A percentile compares a stretch with the other conserved stretches of the same genome.
Evolutionary conservation across 805 yeast genomes (phyloP).

Genomic region (Teunomyces pallodes): DNA sequence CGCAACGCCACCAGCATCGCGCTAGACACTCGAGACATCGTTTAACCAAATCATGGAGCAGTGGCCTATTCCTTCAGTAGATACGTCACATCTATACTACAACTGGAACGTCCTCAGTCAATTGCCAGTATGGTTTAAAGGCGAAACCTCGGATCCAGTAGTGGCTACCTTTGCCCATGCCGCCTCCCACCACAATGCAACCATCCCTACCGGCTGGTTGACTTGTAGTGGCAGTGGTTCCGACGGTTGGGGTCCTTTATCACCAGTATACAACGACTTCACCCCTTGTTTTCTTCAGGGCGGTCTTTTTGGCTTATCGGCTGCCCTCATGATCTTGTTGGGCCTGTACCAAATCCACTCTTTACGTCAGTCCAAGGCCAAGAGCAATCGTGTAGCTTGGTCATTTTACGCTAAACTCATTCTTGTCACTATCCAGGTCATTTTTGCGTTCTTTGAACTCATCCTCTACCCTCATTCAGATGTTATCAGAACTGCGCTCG

Average conservation of each 20-base stretch:
- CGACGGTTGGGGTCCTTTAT: constrained; percentile 47
- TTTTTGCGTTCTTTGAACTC: constrained; percentile 28
- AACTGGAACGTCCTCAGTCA: constrained; percentile 14
- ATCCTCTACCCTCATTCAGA: constrained; percentile 14
- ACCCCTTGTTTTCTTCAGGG: constrained; percentile 63
- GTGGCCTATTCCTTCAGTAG: constrained; percentile 4
- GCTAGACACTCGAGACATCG: background rate
- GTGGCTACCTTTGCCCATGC: background rate
- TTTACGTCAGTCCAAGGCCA: constrained; percentile 31
- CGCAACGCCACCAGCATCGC: background rate
- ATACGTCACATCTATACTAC: constrained; percentile 3
- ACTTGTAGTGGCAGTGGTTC: constrained; percentile 28
- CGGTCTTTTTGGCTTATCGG: constrained; percentile 39
- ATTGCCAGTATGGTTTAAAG: constrained; percentile 12
- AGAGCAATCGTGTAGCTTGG: constrained; percentile 33
- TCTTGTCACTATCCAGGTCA: constrained; percentile 37
- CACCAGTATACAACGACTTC: constrained; percentile 47
- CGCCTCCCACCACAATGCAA: background rate
- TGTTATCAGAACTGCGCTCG: constrained; percentile 24
- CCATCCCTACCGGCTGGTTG: constrained; percentile 14
- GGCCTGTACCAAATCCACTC: constrained; percentile 38
- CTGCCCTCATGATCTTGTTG: constrained; percentile 40
- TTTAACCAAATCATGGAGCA: background rate
- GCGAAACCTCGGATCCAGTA: background rate
- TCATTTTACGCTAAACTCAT: constrained; percentile 42